Percentiles rank a stretch among this genome's conserved stretches.
Evolutionary conservation across 73 alveolate species (phyloP).

Genomic region (Urostyla sp.): DNA sequence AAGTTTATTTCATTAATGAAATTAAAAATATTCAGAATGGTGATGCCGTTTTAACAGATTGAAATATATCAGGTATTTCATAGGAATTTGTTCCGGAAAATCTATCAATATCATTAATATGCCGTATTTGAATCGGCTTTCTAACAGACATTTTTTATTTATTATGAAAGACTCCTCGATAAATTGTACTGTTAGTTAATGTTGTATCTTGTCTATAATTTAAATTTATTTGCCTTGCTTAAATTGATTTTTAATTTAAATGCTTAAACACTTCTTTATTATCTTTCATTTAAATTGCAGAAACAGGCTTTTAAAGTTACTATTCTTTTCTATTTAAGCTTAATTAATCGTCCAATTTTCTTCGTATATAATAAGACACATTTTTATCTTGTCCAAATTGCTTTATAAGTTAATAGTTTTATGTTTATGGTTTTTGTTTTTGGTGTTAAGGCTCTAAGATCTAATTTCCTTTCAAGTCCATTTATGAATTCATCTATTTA

Average conservation of each 20-base stretch:
- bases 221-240: too few relatives aligned
- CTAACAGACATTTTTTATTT: too few relatives aligned
- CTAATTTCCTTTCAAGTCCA: neutral
- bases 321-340: constrained; percentile 13
- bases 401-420: neutral
- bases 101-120: too few relatives aligned
- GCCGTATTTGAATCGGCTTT: too few relatives aligned
- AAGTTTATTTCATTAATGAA: too few relatives aligned
- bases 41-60: too few relatives aligned
- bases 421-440: neutral
- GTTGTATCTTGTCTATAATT: too few relatives aligned
- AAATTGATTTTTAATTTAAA: constrained; percentile 13
- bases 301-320: neutral
- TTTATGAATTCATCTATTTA: neutral
- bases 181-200: too few relatives aligned
- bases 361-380: constrained; percentile 20
- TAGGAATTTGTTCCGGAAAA: too few relatives aligned
- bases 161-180: too few relatives aligned
- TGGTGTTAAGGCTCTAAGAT: neutral
- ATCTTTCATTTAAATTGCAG: constrained; percentile 53
- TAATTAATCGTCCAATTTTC: constrained; percentile 23
- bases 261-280: constrained; percentile 16
- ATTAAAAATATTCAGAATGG: too few relatives aligned
- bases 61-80: too few relatives aligned
- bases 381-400: constrained; percentile 33